Percentiles rank a stretch among this genome's conserved stretches.
phyloP scores from a whole-genome alignment of 2,329 filamentous ascomycete species.

The Fusarium hainanense region DNA sequence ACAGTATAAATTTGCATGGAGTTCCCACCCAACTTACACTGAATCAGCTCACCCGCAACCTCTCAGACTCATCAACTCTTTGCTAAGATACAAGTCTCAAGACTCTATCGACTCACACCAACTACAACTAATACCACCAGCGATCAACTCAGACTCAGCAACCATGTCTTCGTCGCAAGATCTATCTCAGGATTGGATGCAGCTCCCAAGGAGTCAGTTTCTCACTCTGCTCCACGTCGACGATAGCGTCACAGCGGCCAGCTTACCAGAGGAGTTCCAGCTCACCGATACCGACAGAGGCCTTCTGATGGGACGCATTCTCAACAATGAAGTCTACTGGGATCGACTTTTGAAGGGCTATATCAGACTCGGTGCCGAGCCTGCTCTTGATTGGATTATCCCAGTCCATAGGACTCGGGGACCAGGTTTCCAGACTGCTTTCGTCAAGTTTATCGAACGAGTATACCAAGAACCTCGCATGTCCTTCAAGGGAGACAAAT shows the following conservation, averaged over 20 bases:
- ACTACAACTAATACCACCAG: neutral
- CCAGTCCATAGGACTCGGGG: neutral
- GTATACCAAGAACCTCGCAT: neutral
- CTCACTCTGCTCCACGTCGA: neutral
- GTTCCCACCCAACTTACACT: neutral
- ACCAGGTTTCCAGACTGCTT: neutral
- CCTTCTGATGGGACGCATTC: neutral
- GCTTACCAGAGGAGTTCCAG: neutral
- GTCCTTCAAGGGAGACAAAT: accelerated
- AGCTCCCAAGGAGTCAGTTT: neutral
- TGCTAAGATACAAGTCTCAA: neutral
- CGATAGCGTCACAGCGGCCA: neutral
- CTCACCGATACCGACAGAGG: neutral
- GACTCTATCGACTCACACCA: neutral
- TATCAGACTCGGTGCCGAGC: neutral
- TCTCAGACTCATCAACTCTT: neutral
- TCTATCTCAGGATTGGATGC: neutral
- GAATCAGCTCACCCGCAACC: neutral
- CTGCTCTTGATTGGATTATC: neutral
- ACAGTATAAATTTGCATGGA: neutral
- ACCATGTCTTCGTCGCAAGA: neutral
- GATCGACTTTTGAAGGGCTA: neutral
- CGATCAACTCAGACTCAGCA: too few relatives aligned
- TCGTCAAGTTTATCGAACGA: neutral
- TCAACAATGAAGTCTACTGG: neutral